Conservation (phyloP, 2,329 filamentous ascomycete species). For the Blastomyces emzantsi region DNA sequence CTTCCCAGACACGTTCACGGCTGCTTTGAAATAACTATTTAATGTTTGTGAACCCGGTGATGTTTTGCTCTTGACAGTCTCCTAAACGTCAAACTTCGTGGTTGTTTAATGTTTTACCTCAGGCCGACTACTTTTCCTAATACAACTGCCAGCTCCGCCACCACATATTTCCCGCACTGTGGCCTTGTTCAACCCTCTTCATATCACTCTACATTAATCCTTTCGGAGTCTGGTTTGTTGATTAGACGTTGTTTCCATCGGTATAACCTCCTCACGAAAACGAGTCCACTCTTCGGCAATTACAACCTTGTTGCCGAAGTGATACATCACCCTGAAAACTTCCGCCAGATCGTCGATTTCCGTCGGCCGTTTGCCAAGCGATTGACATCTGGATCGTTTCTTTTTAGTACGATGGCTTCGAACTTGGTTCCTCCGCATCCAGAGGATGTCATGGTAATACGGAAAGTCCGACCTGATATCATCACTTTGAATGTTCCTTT, state of each 20-base stretch:
- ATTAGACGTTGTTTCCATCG: neutral
- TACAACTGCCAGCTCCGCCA: neutral
- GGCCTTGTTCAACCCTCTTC: neutral
- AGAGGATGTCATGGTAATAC: conserved; percentile 79
- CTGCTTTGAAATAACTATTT: neutral
- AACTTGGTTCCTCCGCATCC: conserved; percentile 63
- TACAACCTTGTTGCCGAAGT: neutral
- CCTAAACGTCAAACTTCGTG: neutral
- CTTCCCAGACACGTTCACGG: neutral
- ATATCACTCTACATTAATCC: neutral
- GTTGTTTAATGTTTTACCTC: neutral
- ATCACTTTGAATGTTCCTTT: conserved; percentile 60
- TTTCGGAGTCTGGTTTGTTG: neutral
- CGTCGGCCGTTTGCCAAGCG: neutral
- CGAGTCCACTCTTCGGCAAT: neutral
- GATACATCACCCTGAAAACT: neutral
- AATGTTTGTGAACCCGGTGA: neutral
- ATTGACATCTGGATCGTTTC: conserved; percentile 16
- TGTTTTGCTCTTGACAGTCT: neutral
- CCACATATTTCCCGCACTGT: no score
- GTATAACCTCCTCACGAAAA: neutral
- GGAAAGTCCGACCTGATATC: conserved; percentile 63
- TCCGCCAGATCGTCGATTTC: neutral
- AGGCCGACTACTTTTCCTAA: neutral
- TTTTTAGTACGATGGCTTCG: conserved; percentile 43